These are phyloP conservation scores for Fonsecaea pedrosoi DNA, from an alignment of 2,329 filamentous ascomycete genomes.

Conservation along the genomic window DNA sequence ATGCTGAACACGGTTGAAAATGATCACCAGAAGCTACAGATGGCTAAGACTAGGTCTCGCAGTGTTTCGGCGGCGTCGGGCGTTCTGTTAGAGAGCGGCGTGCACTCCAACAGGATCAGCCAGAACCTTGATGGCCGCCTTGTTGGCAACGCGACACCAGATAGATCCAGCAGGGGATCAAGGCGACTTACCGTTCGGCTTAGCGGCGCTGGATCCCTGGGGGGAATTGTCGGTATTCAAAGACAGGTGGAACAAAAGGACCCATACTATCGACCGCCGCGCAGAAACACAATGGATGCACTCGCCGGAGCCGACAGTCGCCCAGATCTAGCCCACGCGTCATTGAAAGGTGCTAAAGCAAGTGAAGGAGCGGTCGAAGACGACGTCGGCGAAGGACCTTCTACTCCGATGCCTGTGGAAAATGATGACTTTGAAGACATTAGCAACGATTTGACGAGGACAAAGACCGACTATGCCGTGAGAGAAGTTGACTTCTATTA, in stretches of 20 bases:
- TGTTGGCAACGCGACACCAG: constrained; percentile 67
- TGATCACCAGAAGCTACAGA: constrained; percentile 65
- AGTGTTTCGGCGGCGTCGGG: constrained; percentile 69
- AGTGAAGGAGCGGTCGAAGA: constrained; percentile 57
- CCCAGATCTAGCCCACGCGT: constrained; percentile 54
- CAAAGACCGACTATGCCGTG: constrained; percentile 73
- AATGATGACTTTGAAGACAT: constrained; percentile 48
- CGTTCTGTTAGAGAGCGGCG: constrained; percentile 61
- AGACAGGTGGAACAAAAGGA: constrained; percentile 66
- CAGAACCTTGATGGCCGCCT: constrained; percentile 54
- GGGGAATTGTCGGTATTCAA: constrained; percentile 51
- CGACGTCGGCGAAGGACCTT: constrained; percentile 42
- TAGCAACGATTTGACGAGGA: constrained; percentile 53
- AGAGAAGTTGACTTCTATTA: constrained; percentile 98
- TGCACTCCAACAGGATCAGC: constrained; percentile 59
- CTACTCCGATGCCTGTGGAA: constrained; percentile 44
- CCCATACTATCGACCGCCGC: constrained; percentile 87
- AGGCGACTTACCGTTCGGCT: constrained; percentile 63
- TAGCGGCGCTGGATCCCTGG: constrained; percentile 52
- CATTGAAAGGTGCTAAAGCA: constrained; percentile 47
- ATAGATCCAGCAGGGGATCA: constrained; percentile 74
- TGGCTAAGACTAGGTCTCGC: constrained; percentile 60
- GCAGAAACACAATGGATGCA: constrained; percentile 67
- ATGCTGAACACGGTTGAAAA: constrained; percentile 70
- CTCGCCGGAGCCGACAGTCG: constrained; percentile 49